These are phyloP conservation scores for Prunus persica DNA, from an alignment of 306 rosid genomes.

Conservation along the genomic window Prunus_persica_NCBIv2 NC_034016.1:19782001-19782500, in stretches of 20 bases:
- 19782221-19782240: not conserved
- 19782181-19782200: not conserved
- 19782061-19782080: not conserved
- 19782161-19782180: not conserved
- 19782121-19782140: not conserved
- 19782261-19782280: not conserved
- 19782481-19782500: slow-evolving; percentile 31
- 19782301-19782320: not conserved
- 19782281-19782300: not conserved
- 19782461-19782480: slow-evolving; percentile 5
- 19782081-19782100: not conserved
- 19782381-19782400: not conserved
- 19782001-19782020: slow-evolving; percentile 3
- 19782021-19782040: not conserved
- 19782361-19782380: not conserved
- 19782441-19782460: not conserved
- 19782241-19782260: not conserved
- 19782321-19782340: not conserved
- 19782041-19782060: not conserved
- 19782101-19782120: not conserved
- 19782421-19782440: not conserved
- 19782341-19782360: not conserved
- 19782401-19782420: not conserved
- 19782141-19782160: not conserved
- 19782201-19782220: no score